Percentiles rank a stretch among this genome's conserved stretches.
Conservation (phyloP, 192 early-diverging fungal species). For the Gigaspora rosea region DNA sequence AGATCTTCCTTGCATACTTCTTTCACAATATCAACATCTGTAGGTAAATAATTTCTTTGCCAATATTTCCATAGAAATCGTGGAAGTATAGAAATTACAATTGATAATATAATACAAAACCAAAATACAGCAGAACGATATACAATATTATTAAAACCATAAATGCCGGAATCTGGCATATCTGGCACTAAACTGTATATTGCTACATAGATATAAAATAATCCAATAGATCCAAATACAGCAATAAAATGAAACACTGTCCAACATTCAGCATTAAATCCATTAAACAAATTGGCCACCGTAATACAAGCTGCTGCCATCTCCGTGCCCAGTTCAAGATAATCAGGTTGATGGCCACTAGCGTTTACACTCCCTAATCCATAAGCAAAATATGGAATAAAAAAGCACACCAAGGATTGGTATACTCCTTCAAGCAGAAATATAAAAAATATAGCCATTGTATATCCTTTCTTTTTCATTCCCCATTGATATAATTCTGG, state of each 20-base stretch:
- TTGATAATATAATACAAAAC: conserved; percentile 61
- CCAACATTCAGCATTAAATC: conserved; percentile 77
- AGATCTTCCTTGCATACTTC: conserved; percentile 42
- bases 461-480: conserved; percentile 62
- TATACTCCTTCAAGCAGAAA: conserved; percentile 63
- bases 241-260: conserved; percentile 67
- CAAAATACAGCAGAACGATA: conserved; percentile 69
- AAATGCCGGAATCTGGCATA: conserved; percentile 45
- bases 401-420: conserved; percentile 63
- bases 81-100: conserved; percentile 69
- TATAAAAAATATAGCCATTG: conserved; percentile 58
- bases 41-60: conserved; percentile 57
- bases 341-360: conserved; percentile 27
- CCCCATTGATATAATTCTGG: conserved; percentile 78
- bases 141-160: conserved; percentile 66
- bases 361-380: conserved; percentile 15
- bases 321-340: conserved; percentile 68
- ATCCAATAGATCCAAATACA: conserved; percentile 59
- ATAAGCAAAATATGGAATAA: conserved; percentile 40
- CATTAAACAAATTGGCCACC: conserved; percentile 75
- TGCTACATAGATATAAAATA: conserved; percentile 54
- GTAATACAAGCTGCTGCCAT: conserved; percentile 76
- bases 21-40: conserved; percentile 60
- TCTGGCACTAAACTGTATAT: conserved; percentile 55
- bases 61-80: conserved; percentile 64